Percentiles rank a stretch among this genome's conserved stretches.
Evolutionary conservation across 805 yeast species (phyloP).

Genomic region (Candida sphagnicola): DNA sequence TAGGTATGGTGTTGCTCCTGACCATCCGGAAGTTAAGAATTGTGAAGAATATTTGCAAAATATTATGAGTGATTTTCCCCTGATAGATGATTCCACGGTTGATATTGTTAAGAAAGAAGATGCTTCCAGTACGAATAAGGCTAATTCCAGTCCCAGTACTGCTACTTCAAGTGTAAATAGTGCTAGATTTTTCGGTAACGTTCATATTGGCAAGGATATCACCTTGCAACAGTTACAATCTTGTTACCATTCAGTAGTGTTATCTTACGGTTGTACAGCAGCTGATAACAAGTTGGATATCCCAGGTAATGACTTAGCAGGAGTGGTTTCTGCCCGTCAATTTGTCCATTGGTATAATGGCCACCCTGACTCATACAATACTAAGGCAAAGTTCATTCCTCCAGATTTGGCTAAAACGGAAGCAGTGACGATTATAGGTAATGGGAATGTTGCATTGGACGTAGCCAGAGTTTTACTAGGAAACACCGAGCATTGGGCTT

Average conservation of each 20-base stretch:
- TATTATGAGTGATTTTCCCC: constrained; percentile 21
- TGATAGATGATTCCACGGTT: constrained; percentile 16
- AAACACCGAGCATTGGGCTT: constrained; percentile 50
- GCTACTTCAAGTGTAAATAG: background rate
- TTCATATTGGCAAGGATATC: constrained; percentile 61
- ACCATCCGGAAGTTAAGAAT: constrained; percentile 93
- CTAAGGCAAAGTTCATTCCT: constrained; percentile 24
- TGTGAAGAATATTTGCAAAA: constrained; percentile 72
- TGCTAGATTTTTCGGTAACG: constrained; percentile 64
- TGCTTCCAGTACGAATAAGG: too few species aligned
- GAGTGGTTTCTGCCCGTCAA: constrained; percentile 74
- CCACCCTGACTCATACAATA: constrained; percentile 54
- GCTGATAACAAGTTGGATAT: constrained; percentile 51
- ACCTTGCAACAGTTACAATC: constrained; percentile 44
- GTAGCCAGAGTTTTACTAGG: constrained; percentile 76
- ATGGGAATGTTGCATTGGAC: constrained; percentile 95
- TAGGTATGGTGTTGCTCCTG: constrained; percentile 98
- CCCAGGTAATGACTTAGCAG: constrained; percentile 58
- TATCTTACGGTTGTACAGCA: constrained; percentile 79
- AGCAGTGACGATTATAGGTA: constrained; percentile 82
- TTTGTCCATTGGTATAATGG: constrained; percentile 98
- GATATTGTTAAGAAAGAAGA: background rate
- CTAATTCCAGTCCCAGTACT: background rate
- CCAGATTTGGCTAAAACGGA: constrained; percentile 62
- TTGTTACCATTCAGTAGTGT: constrained; percentile 67